Evolutionary conservation across 1,284 basidiomycete genomes (phyloP), one percentile per base, ranked within the genome.

Genomic region (Puccinia triticina): DNA sequence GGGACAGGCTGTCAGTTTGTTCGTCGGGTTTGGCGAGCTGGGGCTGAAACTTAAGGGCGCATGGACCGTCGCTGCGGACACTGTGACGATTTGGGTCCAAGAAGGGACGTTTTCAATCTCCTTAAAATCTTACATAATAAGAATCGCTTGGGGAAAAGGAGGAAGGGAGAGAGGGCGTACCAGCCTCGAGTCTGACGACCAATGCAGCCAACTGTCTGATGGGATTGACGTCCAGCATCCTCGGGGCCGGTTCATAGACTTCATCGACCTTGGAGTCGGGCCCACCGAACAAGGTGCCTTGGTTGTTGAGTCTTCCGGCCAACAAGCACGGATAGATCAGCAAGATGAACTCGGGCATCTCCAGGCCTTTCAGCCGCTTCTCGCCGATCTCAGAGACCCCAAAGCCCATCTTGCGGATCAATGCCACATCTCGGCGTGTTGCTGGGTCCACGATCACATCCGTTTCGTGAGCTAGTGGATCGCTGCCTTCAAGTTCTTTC

Each of bases 351-450:
- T 98, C 96, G 0, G 94, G 94, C 1, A 93, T 90, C 86, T 85
- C 80, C 53, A 98, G 89, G 21, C 96, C 96, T 88, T 98, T 98
- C 84, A 99, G 91, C 86, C 94, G 94, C 84, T 92, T 90, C 87
- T 98, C 95, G 32, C 97, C 97, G 37, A 97, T 90, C 53, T 91
- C 90, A 50, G 92, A 90, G 81, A 96, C 90, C 46, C 90, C 89
- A 71, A 95, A 89, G 1, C 93, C 93, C 85, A 97, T 90, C 48
- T 91, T 89, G 40, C 91, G 91, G 83, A 96, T 91, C 3, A 91
- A 91, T 32, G 93, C 92, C 81, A 94, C 88, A 79, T 87, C 86
- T 40, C 86, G 84, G 84, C 83, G 84, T 83, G 83, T 83, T 83
- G 76, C 71, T 85, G 83, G 29, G 86, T 83, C 34, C 86, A 86